phyloP scores from a whole-genome alignment of 345 rosid species.

The Rhodamnia argentea region DNA sequence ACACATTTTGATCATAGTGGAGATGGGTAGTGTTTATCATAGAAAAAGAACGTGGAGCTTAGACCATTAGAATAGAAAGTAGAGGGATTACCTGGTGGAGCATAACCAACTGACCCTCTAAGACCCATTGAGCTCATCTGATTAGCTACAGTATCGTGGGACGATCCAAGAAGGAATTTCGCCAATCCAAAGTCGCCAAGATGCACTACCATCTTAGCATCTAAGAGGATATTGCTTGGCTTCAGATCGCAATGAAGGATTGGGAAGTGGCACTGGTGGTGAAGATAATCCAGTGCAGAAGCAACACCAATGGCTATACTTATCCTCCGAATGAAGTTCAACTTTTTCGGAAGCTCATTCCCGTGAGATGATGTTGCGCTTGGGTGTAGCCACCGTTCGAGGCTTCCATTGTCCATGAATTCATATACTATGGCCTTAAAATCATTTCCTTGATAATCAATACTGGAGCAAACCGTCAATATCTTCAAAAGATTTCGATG shows the following conservation, averaged over 20 bases:
- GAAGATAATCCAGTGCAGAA: not conserved
- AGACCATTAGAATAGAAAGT: too few species aligned
- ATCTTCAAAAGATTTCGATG: not conserved
- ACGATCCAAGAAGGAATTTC: too few species aligned
- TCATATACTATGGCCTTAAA: accelerated
- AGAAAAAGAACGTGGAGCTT: too few species aligned
- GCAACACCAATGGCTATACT: not conserved
- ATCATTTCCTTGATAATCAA: not conserved
- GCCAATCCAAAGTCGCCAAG: not conserved
- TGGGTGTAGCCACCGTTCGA: not conserved
- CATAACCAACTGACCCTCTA: not conserved
- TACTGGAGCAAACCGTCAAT: not conserved
- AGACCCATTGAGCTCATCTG: too few species aligned
- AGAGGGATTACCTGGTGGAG: too few species aligned
- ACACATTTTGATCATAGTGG: accelerated
- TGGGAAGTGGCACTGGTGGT: not conserved
- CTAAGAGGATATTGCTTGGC: not conserved
- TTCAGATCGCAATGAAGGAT: not conserved
- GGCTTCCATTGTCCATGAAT: not conserved
- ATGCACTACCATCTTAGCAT: not conserved
- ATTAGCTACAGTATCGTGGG: too few species aligned
- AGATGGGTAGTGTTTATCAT: not conserved
- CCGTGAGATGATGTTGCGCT: not conserved
- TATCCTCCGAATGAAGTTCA: not conserved
- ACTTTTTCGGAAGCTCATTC: too few species aligned